phyloP scores from a whole-genome alignment of 2,329 filamentous ascomycete genomes.

The Aspergillus udagawae region DNA sequence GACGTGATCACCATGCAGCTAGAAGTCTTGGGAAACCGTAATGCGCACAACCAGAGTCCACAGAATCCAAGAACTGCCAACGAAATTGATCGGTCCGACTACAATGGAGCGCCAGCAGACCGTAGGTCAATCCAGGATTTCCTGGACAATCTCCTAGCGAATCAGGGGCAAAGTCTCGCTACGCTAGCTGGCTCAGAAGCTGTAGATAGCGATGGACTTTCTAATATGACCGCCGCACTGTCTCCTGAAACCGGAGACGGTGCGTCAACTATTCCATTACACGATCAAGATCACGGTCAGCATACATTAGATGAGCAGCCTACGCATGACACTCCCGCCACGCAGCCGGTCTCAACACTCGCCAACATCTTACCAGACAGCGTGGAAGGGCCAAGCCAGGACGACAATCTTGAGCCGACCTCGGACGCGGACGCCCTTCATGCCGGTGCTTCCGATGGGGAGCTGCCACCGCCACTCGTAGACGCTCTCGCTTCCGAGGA shows the following conservation, averaged over 20 bases:
- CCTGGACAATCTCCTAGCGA: conserved; percentile 32
- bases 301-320: conserved; percentile 4
- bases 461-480: conserved; percentile 14
- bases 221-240: conserved; percentile 17
- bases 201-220: conserved; percentile 21
- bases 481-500: conserved; percentile 15
- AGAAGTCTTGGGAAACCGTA: conserved; percentile 35
- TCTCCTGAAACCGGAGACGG: conserved; percentile 15
- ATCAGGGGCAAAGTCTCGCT: conserved; percentile 22
- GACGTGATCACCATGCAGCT: conserved; percentile 44
- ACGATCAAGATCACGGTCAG: conserved; percentile 4
- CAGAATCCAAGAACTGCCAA: conserved; percentile 11
- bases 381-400: conserved; percentile 26
- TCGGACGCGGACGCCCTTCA: conserved; percentile 10
- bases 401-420: conserved; percentile 13
- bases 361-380: conserved; percentile 29
- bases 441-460: conserved; percentile 12
- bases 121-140: conserved; percentile 32
- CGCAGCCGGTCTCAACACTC: conserved; percentile 6
- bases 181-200: conserved; percentile 12
- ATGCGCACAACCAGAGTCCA: conserved; percentile 17
- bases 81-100: conserved; percentile 9
- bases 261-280: background rate
- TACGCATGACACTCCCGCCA: conserved; percentile 7
- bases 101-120: conserved; percentile 15